Conservation (phyloP, 495 filamentous ascomycete species). For the Tuber aestivum region DNA sequence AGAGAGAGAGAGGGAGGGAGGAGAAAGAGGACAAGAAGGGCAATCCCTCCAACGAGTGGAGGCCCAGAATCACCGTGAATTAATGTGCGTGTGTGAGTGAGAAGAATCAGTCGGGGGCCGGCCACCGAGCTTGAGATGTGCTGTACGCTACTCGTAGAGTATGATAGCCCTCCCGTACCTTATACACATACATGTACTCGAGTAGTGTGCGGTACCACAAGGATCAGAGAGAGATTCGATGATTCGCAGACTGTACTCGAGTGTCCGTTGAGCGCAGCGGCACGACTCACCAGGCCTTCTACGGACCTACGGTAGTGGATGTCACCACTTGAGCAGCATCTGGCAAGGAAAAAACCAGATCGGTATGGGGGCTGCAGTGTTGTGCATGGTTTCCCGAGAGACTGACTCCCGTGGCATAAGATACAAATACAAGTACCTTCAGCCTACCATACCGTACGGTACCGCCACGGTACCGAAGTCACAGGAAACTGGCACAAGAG, state of each 20-base stretch:
- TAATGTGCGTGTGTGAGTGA: not conserved
- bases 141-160: too few relatives aligned
- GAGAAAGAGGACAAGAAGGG: not conserved
- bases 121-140: not conserved
- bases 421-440: not conserved
- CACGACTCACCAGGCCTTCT: not conserved
- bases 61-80: not conserved
- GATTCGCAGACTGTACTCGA: not conserved
- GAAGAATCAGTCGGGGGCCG: not conserved
- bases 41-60: not conserved
- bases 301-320: not conserved
- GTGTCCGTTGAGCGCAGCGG: too few relatives aligned
- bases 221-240: not conserved
- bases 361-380: not conserved
- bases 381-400: conserved; percentile 13
- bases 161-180: not conserved
- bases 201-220: not conserved
- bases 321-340: not conserved
- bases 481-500: not conserved
- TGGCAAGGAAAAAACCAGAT: conserved; percentile 6
- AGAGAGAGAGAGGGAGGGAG: not conserved
- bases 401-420: not conserved
- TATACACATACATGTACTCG: not conserved
- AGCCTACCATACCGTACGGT: too few relatives aligned
- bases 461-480: not conserved